These are phyloP conservation scores for Scheffersomyces amazonensis DNA, from an alignment of 805 yeast genomes.

Conservation along the genomic window DNA sequence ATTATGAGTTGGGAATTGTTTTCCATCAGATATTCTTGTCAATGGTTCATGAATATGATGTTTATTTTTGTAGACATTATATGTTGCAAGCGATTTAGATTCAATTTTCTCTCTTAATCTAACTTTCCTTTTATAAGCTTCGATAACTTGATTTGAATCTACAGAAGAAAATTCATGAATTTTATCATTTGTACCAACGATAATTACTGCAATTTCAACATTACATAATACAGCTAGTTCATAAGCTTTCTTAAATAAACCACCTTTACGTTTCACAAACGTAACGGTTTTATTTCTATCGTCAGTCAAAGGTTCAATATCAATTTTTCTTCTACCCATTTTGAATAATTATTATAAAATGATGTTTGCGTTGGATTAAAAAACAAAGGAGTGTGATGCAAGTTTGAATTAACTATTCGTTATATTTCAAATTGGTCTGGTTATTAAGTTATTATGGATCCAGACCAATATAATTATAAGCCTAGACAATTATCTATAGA, in stretches of 20 bases:
- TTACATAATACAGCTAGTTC: slow-evolving; percentile 88
- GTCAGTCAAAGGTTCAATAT: slow-evolving; percentile 84
- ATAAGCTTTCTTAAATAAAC: slow-evolving; percentile 83
- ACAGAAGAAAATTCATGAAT: slow-evolving; percentile 82
- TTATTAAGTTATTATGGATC: no score
- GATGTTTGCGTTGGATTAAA: no score
- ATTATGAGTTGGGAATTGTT: slow-evolving; percentile 5
- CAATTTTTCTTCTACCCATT: slow-evolving; percentile 98
- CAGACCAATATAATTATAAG: no score
- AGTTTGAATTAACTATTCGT: no score
- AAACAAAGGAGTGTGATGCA: no score
- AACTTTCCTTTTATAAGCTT: slow-evolving; percentile 17
- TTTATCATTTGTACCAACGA: slow-evolving; percentile 78
- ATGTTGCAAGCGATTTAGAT: slow-evolving; percentile 61
- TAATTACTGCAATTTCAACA: slow-evolving; percentile 88
- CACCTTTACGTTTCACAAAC: slow-evolving; percentile 91
- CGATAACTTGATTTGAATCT: slow-evolving; percentile 41
- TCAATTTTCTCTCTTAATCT: slow-evolving; percentile 38
- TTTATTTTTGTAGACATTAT: slow-evolving; percentile 55
- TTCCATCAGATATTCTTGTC: slow-evolving; percentile 5
- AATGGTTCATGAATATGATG: slow-evolving; percentile 17
- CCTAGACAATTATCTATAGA: no score
- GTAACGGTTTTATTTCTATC: slow-evolving; percentile 86
- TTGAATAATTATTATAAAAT: slow-evolving; percentile 1
- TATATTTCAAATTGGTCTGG: no score